Base-by-base conservation (phyloP, 495 filamentous ascomycete genomes). In the Lasiosphaeriaceae sp. region DNA sequence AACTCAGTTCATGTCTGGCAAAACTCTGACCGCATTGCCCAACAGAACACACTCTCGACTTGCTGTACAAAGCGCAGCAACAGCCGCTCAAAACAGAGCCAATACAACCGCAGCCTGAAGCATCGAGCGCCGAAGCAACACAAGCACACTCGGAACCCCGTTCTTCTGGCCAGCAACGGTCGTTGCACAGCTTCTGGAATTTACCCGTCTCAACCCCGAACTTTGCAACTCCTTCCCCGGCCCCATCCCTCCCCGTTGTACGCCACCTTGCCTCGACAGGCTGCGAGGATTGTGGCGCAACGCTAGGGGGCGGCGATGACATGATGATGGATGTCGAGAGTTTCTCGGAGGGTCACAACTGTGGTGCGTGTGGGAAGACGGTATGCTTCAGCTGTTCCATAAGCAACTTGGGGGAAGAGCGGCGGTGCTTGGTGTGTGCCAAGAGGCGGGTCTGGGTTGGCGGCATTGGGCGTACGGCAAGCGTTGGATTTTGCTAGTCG, bases 381-480 rank as follows among this genome's bases (percentile, higher is more conserved):
- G 72, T 79, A 44, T 80, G 77, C 64, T 77, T 71, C 49, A 71
- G 73, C 53, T 80, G 77, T 60, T 78, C 75, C 3, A 66, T 78
- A 52, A 77, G 71, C 54, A 75, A 75, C 46, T 61, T 80, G 0
- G 74, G 74, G 19, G 69, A 77, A 55, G 63, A 75, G 35, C 64
- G 74, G 19, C 60, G 67, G n/a, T 80, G 77, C 53, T 39, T 79
- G 50, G 64, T 58, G 22, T 80, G 77, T 58, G 75, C 74, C 4
- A 66, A 69, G 16, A 62, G 66, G 47, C 64, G 58, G 44, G 56
- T 62, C 34, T 65, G 62, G 66, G 56, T 61, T 20, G 60, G 37
- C 17, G n/a, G 48, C 43, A 49, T 29, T 46, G 24, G 57, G 11
- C 55, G 24, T 35, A 22, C 49, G 3, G 22, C 46, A 4, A 17